Percentiles rank a stretch among this genome's conserved stretches.
phyloP scores from a whole-genome alignment of 2,329 filamentous ascomycete genomes.

The Fusarium sp. region DNA sequence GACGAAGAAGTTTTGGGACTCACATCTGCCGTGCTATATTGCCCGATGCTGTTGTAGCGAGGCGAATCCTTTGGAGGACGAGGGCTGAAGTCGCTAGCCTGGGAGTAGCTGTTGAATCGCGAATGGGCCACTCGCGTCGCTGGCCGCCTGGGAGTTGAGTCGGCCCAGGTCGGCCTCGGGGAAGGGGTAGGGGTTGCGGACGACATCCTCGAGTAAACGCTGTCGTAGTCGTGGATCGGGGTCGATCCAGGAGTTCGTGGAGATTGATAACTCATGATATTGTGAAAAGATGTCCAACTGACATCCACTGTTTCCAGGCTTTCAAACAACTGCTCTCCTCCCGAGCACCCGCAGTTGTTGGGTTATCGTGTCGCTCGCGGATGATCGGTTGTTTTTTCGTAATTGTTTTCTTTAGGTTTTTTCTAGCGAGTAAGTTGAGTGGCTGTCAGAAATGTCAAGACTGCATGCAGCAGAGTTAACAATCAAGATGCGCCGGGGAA shows the following conservation, averaged over 20 bases:
- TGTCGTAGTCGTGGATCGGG: constrained; percentile 63
- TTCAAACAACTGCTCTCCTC: constrained; percentile 46
- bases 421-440: constrained; percentile 35
- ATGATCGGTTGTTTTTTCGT: constrained; percentile 35
- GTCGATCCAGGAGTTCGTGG: constrained; percentile 60
- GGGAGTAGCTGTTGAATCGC: constrained; percentile 56
- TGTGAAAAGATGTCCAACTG: constrained; percentile 51
- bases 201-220: constrained; percentile 61
- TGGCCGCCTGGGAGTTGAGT: constrained; percentile 64
- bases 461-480: constrained; percentile 45
- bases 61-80: constrained; percentile 67
- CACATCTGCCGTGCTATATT: constrained; percentile 75
- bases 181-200: constrained; percentile 70
- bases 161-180: constrained; percentile 64
- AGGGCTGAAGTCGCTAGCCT: constrained; percentile 54
- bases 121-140: constrained; percentile 63
- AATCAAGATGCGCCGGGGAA: constrained; percentile 42
- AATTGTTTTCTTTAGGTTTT: constrained; percentile 53
- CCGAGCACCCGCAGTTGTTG: constrained; percentile 47
- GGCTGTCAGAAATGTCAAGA: constrained; percentile 35
- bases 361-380: constrained; percentile 19
- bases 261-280: constrained; percentile 57
- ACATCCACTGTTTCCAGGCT: constrained; percentile 47
- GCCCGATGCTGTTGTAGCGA: constrained; percentile 71
- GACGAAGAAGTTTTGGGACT: constrained; percentile 67